Conservation (phyloP, 1,139 yeast species). For the Geotrichum restrictum region DNA sequence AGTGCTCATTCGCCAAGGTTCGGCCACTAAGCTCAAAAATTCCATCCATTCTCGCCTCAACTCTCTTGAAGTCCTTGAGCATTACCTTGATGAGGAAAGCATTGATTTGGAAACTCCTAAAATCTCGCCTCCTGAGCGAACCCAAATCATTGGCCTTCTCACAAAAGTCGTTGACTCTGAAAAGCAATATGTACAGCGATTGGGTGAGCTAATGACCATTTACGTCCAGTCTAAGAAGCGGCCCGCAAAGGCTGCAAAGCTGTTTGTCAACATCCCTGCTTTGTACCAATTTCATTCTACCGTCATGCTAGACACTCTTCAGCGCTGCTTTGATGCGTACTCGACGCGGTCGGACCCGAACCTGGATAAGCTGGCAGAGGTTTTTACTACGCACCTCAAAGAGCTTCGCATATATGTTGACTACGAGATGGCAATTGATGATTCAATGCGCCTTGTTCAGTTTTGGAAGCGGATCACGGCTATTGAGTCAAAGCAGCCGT, state of each 20-base stretch:
- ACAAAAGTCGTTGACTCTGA: constrained; percentile 28
- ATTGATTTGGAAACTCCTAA: constrained; percentile 9
- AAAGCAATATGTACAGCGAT: constrained; percentile 24
- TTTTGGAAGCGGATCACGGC: constrained; percentile 21
- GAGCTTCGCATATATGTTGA: constrained; percentile 23
- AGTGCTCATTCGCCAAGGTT: constrained; percentile 11
- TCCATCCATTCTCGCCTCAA: constrained; percentile 4
- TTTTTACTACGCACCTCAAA: constrained; percentile 21
- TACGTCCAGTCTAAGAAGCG: constrained; percentile 24
- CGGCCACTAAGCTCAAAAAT: background rate
- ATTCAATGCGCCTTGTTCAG: constrained; percentile 15
- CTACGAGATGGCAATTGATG: constrained; percentile 23
- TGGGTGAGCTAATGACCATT: constrained; percentile 28
- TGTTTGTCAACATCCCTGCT: constrained; percentile 30
- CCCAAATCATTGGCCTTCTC: constrained; percentile 15
- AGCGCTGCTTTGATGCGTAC: constrained; percentile 22
- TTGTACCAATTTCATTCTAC: constrained; percentile 29
- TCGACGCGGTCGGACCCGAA: constrained; percentile 12
- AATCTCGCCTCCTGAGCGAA: constrained; percentile 10
- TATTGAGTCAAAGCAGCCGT: constrained; percentile 21
- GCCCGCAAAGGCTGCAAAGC: constrained; percentile 22
- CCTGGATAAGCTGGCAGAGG: constrained; percentile 22
- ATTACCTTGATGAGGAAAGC: constrained; percentile 23
- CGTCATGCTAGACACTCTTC: constrained; percentile 24
- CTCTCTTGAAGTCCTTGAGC: constrained; percentile 26